Conservation (phyloP, 2,329 filamentous ascomycete species). For the Fusarium brevicatenulatum region DNA sequence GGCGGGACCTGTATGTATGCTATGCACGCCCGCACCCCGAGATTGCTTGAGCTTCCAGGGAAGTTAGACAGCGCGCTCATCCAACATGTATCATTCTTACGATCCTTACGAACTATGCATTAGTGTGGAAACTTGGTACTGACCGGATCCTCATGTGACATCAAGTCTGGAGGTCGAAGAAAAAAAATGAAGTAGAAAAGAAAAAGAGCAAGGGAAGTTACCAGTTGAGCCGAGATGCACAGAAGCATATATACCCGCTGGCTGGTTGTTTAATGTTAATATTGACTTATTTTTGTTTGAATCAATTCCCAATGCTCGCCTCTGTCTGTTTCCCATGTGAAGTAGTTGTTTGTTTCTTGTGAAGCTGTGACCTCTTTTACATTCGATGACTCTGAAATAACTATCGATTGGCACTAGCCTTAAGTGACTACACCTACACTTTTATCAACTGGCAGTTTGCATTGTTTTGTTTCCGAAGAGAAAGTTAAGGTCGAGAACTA, state of each 20-base stretch:
- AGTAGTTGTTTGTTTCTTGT: neutral
- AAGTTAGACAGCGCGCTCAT: conserved; percentile 29
- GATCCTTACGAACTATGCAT: conserved; percentile 64
- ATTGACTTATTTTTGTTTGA: conserved; percentile 39
- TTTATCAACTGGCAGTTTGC: too few species aligned
- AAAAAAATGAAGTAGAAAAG: conserved; percentile 36
- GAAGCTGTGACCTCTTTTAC: neutral
- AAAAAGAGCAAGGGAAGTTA: conserved; percentile 39
- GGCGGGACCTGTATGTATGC: conserved; percentile 41
- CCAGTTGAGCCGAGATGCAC: conserved; percentile 45
- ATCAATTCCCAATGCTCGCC: conserved; percentile 25
- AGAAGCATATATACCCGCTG: conserved; percentile 47
- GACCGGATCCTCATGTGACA: conserved; percentile 22
- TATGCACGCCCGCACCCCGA: conserved; percentile 38
- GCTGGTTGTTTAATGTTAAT: conserved; percentile 51
- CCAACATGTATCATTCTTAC: conserved; percentile 61
- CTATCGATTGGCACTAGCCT: too few species aligned
- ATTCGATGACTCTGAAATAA: neutral
- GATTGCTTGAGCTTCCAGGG: conserved; percentile 29
- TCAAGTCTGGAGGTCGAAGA: conserved; percentile 30
- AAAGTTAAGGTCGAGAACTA: too few species aligned
- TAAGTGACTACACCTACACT: neutral
- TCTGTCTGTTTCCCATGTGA: neutral
- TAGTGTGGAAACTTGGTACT: conserved; percentile 43
- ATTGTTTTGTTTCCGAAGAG: too few species aligned